Base-by-base conservation (phyloP, 345 rosid species). In the Linum usitatissimum region DNA sequence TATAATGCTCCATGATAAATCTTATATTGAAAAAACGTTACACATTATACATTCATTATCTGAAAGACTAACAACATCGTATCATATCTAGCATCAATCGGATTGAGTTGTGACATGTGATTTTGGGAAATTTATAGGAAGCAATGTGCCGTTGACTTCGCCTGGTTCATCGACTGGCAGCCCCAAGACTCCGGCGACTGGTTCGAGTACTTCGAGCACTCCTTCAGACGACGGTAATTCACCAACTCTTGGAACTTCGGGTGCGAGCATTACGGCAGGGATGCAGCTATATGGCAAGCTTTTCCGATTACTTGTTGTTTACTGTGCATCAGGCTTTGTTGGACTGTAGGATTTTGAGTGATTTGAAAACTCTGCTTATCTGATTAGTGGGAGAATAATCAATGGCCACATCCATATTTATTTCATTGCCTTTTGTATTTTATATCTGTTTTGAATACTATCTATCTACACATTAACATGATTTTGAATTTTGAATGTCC, bases 191-290 rank as follows among this genome's bases (percentile, higher is more conserved):
- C 63, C 79, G 3, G 5, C 66, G 18, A 23, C 65, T 17, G 39
- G 76, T 51, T 56, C 81, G 18, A 5, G 28, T 23, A 23, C 38
- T 8, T 73, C 77, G 39, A 15, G 18, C 45, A 45, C 55, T 60
- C 67, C 76, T 23, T 45, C 74, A 64, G 81, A 81, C 77, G 62
- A 56, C 31, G 30, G 14, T 66, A 65, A 38, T 18, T 74, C 83
- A 21, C 66, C 75, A 38, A 31, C 68, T 9, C 57, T 23, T 18
- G 70, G 66, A 57, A 61, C 74, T 7, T 71, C 74, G 34, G 64
- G 42, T 23, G 75, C 70, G 12, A 71, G 59, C 59, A 18, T 14
- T 13, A 36, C 20, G 6, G 15, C 17, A 10, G 51, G 13, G 48
- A 65, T 23, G 38, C 70, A 71, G 57, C 55, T 56, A 48, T 61